A percentile compares a stretch with the other conserved stretches of the same genome.
phyloP scores from a whole-genome alignment of 164 flowering plant species.

The Macadamia integrifolia region DNA sequence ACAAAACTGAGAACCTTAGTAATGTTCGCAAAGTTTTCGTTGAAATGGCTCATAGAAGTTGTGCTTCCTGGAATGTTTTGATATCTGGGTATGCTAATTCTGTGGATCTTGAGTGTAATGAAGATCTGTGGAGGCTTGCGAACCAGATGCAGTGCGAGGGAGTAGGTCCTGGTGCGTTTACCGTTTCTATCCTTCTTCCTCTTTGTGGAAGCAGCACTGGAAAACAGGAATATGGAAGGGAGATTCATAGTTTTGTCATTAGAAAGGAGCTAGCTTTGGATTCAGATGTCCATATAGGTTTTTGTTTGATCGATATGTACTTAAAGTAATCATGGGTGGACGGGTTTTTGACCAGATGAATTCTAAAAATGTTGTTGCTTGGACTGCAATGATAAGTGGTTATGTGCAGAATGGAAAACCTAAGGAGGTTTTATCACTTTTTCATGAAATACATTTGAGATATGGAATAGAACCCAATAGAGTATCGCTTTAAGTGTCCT shows the following conservation, averaged over 20 bases:
- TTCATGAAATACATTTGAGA: slow-evolving; percentile 43
- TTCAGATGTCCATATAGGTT: slow-evolving; percentile 45
- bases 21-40: slow-evolving; percentile 45
- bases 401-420: slow-evolving; percentile 36
- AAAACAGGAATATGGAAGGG: slow-evolving; percentile 44
- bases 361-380: slow-evolving; percentile 44
- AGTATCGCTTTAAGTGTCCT: slow-evolving; percentile 52
- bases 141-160: slow-evolving; percentile 50
- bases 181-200: slow-evolving; percentile 41
- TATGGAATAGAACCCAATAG: slow-evolving; percentile 44
- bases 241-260: slow-evolving; percentile 47
- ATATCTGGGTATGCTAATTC: slow-evolving; percentile 28
- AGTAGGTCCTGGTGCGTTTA: slow-evolving; percentile 44
- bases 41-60: slow-evolving; percentile 56
- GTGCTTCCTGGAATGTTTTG: slow-evolving; percentile 55
- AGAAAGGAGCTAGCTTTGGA: slow-evolving; percentile 26
- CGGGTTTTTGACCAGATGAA: slow-evolving; percentile 47
- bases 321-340: slow-evolving; percentile 26
- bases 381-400: slow-evolving; percentile 67
- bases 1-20: slow-evolving; percentile 29
- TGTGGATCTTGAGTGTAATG: slow-evolving; percentile 12
- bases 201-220: slow-evolving; percentile 24
- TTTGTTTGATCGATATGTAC: slow-evolving; percentile 66
- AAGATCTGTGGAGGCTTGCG: slow-evolving; percentile 28
- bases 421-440: slow-evolving; percentile 45